Evolutionary conservation across 805 yeast species (phyloP).

Genomic region (Lachancea dasiensis): DNA sequence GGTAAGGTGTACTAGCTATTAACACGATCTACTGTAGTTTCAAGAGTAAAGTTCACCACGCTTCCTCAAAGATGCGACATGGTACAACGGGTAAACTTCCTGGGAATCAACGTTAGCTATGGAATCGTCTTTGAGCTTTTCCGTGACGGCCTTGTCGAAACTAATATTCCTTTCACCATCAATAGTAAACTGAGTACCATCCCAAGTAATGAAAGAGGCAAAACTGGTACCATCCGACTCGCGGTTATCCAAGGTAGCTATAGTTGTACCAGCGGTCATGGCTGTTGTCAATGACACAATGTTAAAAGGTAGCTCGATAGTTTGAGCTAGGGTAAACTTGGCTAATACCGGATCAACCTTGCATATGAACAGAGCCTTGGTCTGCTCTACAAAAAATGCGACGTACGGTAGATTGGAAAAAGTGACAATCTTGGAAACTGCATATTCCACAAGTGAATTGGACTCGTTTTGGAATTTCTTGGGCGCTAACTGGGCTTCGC

Average conservation of each 20-base stretch:
- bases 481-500: constrained; percentile 56
- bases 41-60: constrained; percentile 50
- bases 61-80: constrained; percentile 46
- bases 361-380: constrained; percentile 37
- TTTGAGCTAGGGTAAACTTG: constrained; percentile 22
- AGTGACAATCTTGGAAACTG: constrained; percentile 43
- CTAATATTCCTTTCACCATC: constrained; percentile 17
- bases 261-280: constrained; percentile 29
- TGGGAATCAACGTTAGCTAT: constrained; percentile 33
- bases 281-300: constrained; percentile 32
- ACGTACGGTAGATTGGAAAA: constrained; percentile 29
- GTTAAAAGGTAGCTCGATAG: constrained; percentile 28
- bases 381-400: constrained; percentile 47
- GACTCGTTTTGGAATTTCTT: constrained; percentile 53
- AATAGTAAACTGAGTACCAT: constrained; percentile 17
- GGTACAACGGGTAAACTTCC: constrained; percentile 45
- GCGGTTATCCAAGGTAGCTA: constrained; percentile 33
- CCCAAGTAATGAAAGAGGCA: constrained; percentile 21
- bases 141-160: constrained; percentile 20
- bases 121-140: constrained; percentile 26
- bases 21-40: too few relatives aligned
- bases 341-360: constrained; percentile 21
- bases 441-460: constrained; percentile 43
- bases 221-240: constrained; percentile 15
- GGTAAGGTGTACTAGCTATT: too few relatives aligned